Percentiles rank a stretch among this genome's conserved stretches.
Evolutionary conservation across 2,329 filamentous ascomycete genomes (phyloP).

Genomic region (Colletotrichum chrysophilum): DNA sequence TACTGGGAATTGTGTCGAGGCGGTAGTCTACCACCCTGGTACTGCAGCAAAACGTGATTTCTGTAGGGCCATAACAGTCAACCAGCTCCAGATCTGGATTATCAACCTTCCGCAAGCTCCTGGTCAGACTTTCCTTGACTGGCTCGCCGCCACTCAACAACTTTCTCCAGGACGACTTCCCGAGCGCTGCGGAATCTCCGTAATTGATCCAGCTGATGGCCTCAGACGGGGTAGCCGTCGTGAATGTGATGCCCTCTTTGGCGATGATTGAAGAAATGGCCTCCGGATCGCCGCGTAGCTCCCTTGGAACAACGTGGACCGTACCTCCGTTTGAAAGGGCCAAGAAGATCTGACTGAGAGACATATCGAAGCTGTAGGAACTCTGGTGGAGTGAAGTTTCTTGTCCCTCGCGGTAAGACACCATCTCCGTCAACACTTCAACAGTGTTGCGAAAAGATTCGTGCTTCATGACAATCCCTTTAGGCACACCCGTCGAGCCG

Average conservation of each 20-base stretch:
- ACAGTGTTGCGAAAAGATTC: conserved; percentile 31
- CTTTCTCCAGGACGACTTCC: conserved; percentile 21
- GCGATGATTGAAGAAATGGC: conserved; percentile 39
- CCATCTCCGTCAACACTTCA: neutral
- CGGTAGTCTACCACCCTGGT: neutral
- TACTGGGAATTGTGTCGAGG: conserved; percentile 24
- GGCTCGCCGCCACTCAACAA: conserved; percentile 26
- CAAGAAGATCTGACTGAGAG: conserved; percentile 39
- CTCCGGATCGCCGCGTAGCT: conserved; percentile 35
- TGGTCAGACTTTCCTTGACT: neutral
- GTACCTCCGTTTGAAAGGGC: conserved; percentile 40
- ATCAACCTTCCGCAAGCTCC: conserved; percentile 23
- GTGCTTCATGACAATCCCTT: conserved; percentile 42
- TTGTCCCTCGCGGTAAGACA: conserved; percentile 16
- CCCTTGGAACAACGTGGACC: conserved; percentile 36
- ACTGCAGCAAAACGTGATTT: conserved; percentile 24
- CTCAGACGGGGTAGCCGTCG: conserved; percentile 45
- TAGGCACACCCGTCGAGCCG: conserved; percentile 40
- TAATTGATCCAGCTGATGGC: conserved; percentile 34
- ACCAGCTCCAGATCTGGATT: neutral
- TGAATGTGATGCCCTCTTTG: conserved; percentile 39
- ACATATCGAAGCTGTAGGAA: conserved; percentile 45
- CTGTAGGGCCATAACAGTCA: conserved; percentile 33
- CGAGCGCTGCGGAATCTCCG: conserved; percentile 7
- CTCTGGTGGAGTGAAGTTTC: conserved; percentile 43